Evolutionary conservation across 371 early-diverging fungal species (phyloP).

Genomic region (Thermomucor indicae-seudaticae): DNA sequence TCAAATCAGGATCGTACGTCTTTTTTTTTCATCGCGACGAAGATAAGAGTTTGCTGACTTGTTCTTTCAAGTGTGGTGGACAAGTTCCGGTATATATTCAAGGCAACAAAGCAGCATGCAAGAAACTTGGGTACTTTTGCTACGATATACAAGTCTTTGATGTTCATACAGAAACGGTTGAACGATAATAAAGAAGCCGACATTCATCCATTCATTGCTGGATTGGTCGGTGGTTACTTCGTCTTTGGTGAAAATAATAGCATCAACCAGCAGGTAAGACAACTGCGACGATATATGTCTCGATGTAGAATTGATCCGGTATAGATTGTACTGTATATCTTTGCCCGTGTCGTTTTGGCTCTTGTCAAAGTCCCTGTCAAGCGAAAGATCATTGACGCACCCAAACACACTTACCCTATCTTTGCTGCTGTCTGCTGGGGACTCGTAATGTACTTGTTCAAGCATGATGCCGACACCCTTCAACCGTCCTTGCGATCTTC

Average conservation of each 20-base stretch:
- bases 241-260: constrained; percentile 93
- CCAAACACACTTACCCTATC: constrained; percentile 79
- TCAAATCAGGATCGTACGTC: constrained; percentile 82
- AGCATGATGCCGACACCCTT: constrained; percentile 83
- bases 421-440: constrained; percentile 97
- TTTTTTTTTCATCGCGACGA: background rate
- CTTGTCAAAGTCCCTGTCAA: constrained; percentile 80
- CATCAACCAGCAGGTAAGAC: constrained; percentile 89
- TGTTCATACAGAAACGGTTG: constrained; percentile 68
- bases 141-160: constrained; percentile 87
- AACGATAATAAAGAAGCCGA: constrained; percentile 72
- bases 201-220: constrained; percentile 86
- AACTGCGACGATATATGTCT: background rate
- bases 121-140: constrained; percentile 89
- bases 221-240: constrained; percentile 92
- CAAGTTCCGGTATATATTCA: constrained; percentile 73
- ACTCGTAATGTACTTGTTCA: constrained; percentile 91
- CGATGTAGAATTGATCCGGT: background rate
- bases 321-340: constrained; percentile 92
- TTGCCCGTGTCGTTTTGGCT: constrained; percentile 87
- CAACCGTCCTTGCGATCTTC: constrained; percentile 90
- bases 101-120: constrained; percentile 89
- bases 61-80: constrained; percentile 49
- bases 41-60: background rate
- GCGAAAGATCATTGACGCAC: constrained; percentile 65